A percentile compares a stretch with the other conserved stretches of the same genome.
phyloP scores from a whole-genome alignment of 345 rosid species.

The Crucihimalaya himalaica region DNA sequence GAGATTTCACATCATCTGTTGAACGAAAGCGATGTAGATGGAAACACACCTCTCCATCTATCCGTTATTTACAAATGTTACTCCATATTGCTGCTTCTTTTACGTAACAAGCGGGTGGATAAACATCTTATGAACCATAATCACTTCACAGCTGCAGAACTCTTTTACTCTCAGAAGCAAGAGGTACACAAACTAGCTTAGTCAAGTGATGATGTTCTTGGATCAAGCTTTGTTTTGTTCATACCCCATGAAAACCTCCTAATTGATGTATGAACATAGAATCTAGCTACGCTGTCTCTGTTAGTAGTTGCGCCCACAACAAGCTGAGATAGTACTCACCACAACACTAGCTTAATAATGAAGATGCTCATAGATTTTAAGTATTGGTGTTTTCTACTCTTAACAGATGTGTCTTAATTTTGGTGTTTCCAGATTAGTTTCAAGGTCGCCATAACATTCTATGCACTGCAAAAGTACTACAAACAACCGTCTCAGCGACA shows the following conservation, averaged over 20 bases:
- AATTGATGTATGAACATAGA: no score
- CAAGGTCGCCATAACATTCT: conserved; percentile 6
- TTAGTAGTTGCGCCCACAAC: neutral
- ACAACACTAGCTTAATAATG: neutral
- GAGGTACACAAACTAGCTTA: conserved; percentile 24
- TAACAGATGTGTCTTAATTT: neutral
- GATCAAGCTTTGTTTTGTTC: no score
- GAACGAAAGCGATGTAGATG: conserved; percentile 41
- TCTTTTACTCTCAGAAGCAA: conserved; percentile 33
- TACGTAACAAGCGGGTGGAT: conserved; percentile 36
- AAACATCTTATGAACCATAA: conserved; percentile 38
- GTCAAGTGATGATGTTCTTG: neutral
- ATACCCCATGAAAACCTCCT: no score
- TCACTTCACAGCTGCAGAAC: conserved; percentile 38
- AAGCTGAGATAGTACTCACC: neutral
- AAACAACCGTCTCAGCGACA: conserved; percentile 17
- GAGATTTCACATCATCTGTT: conserved; percentile 20
- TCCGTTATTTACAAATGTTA: conserved; percentile 38
- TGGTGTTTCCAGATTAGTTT: conserved; percentile 11
- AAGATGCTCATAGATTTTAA: neutral
- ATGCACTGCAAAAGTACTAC: conserved; percentile 19
- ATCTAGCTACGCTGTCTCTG: neutral
- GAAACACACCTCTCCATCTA: conserved; percentile 51
- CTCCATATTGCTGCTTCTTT: conserved; percentile 20
- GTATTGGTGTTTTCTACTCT: neutral